phyloP scores from a whole-genome alignment of 2,329 filamentous ascomycete genomes.

The Clonostachys rhizophaga region DNA sequence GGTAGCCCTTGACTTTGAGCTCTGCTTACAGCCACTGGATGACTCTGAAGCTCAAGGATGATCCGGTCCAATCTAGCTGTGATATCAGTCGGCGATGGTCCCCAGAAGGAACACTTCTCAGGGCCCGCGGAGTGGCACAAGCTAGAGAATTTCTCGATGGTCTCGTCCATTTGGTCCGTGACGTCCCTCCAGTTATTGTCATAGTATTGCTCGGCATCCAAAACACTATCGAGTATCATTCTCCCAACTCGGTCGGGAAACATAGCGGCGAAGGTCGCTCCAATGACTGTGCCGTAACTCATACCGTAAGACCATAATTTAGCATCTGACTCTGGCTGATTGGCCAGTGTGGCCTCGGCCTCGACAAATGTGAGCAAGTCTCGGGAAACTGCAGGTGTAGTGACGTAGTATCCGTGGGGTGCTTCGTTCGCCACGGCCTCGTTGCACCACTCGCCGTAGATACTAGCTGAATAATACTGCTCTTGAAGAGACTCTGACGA shows the following conservation, averaged over 20 bases:
- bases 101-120: conserved; percentile 18
- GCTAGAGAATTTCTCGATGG: conserved; percentile 9
- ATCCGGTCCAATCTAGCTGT: conserved; percentile 14
- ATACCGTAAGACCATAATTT: conserved; percentile 16
- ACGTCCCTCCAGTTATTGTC: conserved; percentile 13
- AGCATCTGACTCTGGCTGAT: conserved; percentile 13
- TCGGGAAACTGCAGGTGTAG: conserved; percentile 18
- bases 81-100: conserved; percentile 15
- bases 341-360: conserved; percentile 14
- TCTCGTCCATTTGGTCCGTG: conserved; percentile 12
- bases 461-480: conserved; percentile 20
- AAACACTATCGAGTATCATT: conserved; percentile 23
- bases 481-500: conserved; percentile 17
- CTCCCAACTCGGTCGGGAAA: conserved; percentile 30
- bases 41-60: conserved; percentile 13
- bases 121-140: conserved; percentile 16
- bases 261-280: conserved; percentile 25
- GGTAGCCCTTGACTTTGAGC: conserved; percentile 8
- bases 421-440: conserved; percentile 14
- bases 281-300: conserved; percentile 22
- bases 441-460: conserved; percentile 24
- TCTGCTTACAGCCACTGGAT: conserved; percentile 15
- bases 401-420: conserved; percentile 20
- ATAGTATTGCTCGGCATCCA: conserved; percentile 15
- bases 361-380: conserved; percentile 21